These are phyloP conservation scores for Chimonanthus praecox DNA, from an alignment of 164 flowering plant species.

Conservation along the genomic window DNA sequence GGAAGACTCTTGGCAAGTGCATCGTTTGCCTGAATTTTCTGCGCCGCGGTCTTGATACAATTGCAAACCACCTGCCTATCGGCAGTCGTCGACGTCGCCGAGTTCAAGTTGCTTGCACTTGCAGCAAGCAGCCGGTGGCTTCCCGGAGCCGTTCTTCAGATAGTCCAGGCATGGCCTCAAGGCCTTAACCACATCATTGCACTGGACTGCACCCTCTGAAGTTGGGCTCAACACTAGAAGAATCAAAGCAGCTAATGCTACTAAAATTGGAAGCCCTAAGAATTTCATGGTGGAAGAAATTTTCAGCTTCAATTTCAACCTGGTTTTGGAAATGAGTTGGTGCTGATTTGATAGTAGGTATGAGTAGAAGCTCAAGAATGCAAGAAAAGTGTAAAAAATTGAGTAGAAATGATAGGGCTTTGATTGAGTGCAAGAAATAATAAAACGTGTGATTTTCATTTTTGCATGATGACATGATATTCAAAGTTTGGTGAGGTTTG, in stretches of 20 bases:
- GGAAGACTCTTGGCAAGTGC: slow-evolving; percentile 49
- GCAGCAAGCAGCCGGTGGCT: slow-evolving; percentile 49
- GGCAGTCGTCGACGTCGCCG: slow-evolving; percentile 35
- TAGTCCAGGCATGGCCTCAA: slow-evolving; percentile 53
- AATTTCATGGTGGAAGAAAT: slow-evolving; percentile 22
- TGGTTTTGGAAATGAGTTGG: slow-evolving; percentile 1
- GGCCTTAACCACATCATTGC: slow-evolving; percentile 46
- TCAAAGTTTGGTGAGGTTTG: neutral
- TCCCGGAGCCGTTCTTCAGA: slow-evolving; percentile 43
- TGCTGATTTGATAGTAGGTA: slow-evolving; percentile 12
- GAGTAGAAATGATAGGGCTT: neutral
- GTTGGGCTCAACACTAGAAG: slow-evolving; percentile 21
- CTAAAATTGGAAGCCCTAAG: slow-evolving; percentile 7
- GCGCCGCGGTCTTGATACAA: slow-evolving; percentile 49
- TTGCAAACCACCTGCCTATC: slow-evolving; percentile 50
- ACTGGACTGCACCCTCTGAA: slow-evolving; percentile 41
- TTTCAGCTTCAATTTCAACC: slow-evolving; percentile 11
- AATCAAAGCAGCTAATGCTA: slow-evolving; percentile 14
- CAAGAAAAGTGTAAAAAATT: slow-evolving; percentile 14
- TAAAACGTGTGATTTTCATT: neutral
- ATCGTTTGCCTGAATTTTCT: slow-evolving; percentile 25
- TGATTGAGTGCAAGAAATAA: slow-evolving; percentile 28
- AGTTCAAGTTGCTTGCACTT: slow-evolving; percentile 40
- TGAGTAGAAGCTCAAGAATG: slow-evolving; percentile 9
- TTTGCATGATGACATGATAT: neutral